These are phyloP conservation scores for Fusarium dimerum DNA, from an alignment of 2,329 filamentous ascomycete genomes.

Conservation along the genomic window DNA sequence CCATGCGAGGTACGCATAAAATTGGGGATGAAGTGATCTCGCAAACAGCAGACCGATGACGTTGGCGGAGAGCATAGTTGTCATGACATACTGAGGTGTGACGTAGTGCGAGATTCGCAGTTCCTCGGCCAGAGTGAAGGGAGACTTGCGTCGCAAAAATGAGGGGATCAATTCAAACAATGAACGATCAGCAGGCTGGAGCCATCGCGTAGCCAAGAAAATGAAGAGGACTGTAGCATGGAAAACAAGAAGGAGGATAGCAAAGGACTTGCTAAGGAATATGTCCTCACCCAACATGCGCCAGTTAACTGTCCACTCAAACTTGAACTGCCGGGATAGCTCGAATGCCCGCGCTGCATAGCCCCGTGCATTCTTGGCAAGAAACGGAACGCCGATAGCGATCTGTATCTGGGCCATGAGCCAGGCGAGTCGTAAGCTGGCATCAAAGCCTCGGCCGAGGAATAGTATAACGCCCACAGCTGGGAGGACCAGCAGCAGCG, in stretches of 20 bases:
- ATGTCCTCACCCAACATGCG: slow-evolving; percentile 82
- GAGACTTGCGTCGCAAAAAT: slow-evolving; percentile 44
- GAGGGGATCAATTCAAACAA: slow-evolving; percentile 54
- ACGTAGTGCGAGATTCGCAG: slow-evolving; percentile 57
- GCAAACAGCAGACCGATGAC: slow-evolving; percentile 82
- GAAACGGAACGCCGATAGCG: slow-evolving; percentile 66
- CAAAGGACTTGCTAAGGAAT: slow-evolving; percentile 73
- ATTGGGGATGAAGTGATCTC: slow-evolving; percentile 90
- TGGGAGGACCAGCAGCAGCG: slow-evolving; percentile 77
- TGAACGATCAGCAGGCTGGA: slow-evolving; percentile 64
- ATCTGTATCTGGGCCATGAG: slow-evolving; percentile 81
- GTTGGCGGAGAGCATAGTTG: slow-evolving; percentile 74
- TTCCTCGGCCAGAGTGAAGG: slow-evolving; percentile 55
- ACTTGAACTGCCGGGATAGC: slow-evolving; percentile 86
- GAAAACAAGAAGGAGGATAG: slow-evolving; percentile 62
- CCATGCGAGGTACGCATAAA: slow-evolving; percentile 92
- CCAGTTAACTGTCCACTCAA: slow-evolving; percentile 99
- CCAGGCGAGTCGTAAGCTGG: slow-evolving; percentile 66
- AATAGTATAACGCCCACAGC: slow-evolving; percentile 77
- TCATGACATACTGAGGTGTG: slow-evolving; percentile 73
- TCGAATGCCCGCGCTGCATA: slow-evolving; percentile 88
- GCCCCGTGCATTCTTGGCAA: slow-evolving; percentile 62
- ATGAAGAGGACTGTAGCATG: slow-evolving; percentile 66
- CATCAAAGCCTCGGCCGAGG: slow-evolving; percentile 67
- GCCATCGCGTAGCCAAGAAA: slow-evolving; percentile 71